Conservation (phyloP, 2,329 filamentous ascomycete species). For the Aspergillus pseudoglaucus region DNA sequence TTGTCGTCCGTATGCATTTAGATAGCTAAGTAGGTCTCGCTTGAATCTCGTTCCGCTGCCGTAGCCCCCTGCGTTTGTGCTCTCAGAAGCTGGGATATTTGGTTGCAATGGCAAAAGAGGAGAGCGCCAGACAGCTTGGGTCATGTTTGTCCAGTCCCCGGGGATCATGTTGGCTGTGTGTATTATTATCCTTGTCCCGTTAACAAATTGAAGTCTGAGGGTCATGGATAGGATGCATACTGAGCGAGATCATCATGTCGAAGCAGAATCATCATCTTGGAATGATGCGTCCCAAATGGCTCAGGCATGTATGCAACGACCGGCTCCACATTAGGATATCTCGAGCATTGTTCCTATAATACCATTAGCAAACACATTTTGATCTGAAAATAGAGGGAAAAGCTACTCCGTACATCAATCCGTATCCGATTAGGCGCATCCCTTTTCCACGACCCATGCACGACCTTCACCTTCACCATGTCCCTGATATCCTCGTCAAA, state of each 20-base stretch:
- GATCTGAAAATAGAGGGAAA: neutral
- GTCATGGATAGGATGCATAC: constrained; percentile 19
- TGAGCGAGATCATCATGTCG: constrained; percentile 70
- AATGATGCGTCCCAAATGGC: constrained; percentile 77
- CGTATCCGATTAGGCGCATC: constrained; percentile 55
- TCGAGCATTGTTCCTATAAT: constrained; percentile 52
- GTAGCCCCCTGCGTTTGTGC: constrained; percentile 22
- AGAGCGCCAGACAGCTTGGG: constrained; percentile 74
- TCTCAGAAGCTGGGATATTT: constrained; percentile 1
- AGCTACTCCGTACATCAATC: constrained; percentile 46
- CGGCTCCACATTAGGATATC: constrained; percentile 61
- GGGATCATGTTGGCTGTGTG: constrained; percentile 90
- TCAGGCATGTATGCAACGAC: constrained; percentile 74
- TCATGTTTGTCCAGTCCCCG: constrained; percentile 83
- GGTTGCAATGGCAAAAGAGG: constrained; percentile 55
- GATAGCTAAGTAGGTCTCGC: constrained; percentile 64
- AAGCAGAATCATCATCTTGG: constrained; percentile 82
- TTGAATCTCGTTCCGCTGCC: constrained; percentile 70
- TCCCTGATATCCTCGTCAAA: constrained; percentile 52
- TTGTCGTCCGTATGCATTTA: constrained; percentile 60
- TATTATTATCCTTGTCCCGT: constrained; percentile 54
- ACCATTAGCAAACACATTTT: neutral
- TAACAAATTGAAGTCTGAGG: neutral
- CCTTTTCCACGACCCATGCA: constrained; percentile 61
- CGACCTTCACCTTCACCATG: constrained; percentile 50